A percentile compares a stretch with the other conserved stretches of the same genome.
phyloP scores from a whole-genome alignment of 345 rosid species.

The Eutrema yunnanense region DNA sequence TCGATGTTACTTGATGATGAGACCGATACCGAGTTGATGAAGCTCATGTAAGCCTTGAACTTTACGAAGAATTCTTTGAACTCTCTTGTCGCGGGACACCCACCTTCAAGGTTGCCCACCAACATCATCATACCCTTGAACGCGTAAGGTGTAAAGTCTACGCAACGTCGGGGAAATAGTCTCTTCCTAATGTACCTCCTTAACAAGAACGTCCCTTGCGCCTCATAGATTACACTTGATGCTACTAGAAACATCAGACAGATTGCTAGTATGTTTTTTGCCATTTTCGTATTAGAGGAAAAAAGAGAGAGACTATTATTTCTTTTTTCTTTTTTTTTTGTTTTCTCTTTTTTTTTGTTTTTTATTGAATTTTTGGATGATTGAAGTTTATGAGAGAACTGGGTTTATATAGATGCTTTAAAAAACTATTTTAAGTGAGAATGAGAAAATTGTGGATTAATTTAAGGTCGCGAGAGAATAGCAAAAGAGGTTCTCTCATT shows the following conservation, averaged over 20 bases:
- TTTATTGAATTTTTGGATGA: neutral
- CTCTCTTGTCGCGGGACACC: constrained; percentile 7
- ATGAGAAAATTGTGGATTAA: constrained; percentile 6
- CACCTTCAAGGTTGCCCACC: neutral
- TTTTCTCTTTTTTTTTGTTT: neutral
- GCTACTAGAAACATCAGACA: constrained; percentile 18
- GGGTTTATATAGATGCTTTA: constrained; percentile 8
- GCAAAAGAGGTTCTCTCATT: neutral
- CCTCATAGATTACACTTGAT: constrained; percentile 26
- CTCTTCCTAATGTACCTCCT: constrained; percentile 3
- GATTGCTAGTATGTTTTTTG: constrained; percentile 6
- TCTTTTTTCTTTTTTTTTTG: neutral
- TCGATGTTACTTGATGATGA: neutral
- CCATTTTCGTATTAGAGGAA: neutral
- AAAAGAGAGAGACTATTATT: neutral
- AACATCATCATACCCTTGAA: constrained; percentile 4
- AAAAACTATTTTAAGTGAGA: constrained; percentile 3
- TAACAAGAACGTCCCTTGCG: constrained; percentile 19
- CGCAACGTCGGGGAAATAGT: neutral
- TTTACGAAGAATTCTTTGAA: neutral
- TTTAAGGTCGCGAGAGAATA: constrained; percentile 14
- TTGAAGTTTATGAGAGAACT: neutral
- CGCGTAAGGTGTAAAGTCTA: constrained; percentile 16
- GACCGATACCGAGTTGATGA: neutral
- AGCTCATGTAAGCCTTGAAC: neutral